phyloP scores from a whole-genome alignment of 1,284 basidiomycete genomes.

The Xerocomus amazonicus region DNA sequence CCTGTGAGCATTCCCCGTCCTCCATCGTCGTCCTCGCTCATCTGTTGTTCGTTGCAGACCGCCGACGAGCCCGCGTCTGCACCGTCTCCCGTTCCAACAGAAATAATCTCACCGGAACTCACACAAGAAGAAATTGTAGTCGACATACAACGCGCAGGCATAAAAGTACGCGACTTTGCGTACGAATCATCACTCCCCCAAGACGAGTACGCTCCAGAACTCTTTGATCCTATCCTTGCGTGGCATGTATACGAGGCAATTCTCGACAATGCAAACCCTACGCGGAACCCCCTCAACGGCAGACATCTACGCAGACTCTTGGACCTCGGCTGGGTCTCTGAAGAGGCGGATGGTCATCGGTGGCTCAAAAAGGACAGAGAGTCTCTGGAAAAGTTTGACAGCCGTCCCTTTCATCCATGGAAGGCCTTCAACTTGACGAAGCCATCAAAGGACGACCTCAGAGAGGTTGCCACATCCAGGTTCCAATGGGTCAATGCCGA shows the following conservation, averaged over 20 bases:
- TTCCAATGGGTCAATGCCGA: conserved; percentile 35
- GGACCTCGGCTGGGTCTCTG: conserved; percentile 45
- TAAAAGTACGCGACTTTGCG: conserved; percentile 54
- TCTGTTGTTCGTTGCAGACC: conserved; percentile 3
- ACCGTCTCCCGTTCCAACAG: conserved; percentile 39
- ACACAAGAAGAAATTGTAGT: conserved; percentile 34
- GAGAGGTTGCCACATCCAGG: conserved; percentile 26
- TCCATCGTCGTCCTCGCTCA: no score
- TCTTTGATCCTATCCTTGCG: conserved; percentile 40
- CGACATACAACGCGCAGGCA: conserved; percentile 35
- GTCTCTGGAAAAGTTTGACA: conserved; percentile 38
- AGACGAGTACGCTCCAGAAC: conserved; percentile 29
- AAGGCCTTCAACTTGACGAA: conserved; percentile 23
- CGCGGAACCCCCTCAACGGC: conserved; percentile 38
- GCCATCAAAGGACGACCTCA: conserved; percentile 27
- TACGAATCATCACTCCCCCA: conserved; percentile 22
- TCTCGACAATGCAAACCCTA: conserved; percentile 28
- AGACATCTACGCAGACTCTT: conserved; percentile 46
- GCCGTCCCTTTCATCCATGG: conserved; percentile 29
- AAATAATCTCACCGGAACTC: conserved; percentile 37
- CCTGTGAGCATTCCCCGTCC: no score
- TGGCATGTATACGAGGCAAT: conserved; percentile 33
- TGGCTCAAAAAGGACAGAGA: conserved; percentile 43
- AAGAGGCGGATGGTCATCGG: conserved; percentile 38
- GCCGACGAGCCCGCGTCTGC: conserved; percentile 18